These are phyloP conservation scores for Diaporthe ampelina DNA, from an alignment of 2,329 filamentous ascomycete species.

Conservation along the genomic window DNA sequence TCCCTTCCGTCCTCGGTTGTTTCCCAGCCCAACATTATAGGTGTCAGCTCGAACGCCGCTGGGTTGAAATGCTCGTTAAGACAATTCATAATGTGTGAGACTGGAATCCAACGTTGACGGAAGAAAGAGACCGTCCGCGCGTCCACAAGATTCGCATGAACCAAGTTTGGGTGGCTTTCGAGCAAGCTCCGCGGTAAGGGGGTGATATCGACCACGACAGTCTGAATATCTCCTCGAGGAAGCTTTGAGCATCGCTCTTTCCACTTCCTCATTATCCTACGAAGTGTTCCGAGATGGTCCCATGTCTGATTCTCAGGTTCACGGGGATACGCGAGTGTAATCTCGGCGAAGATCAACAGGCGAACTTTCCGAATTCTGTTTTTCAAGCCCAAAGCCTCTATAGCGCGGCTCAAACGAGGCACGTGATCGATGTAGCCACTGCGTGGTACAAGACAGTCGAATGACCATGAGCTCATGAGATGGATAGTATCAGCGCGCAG, in stretches of 20 bases:
- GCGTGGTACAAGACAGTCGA: neutral
- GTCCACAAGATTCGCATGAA: neutral
- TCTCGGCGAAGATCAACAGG: neutral
- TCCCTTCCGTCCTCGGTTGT: neutral
- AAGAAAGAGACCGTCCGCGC: neutral
- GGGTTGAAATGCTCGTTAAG: neutral
- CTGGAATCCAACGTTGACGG: neutral
- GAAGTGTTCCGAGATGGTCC: neutral
- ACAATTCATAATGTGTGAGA: neutral
- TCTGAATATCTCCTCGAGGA: neutral
- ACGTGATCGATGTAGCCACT: neutral
- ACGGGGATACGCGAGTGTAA: neutral
- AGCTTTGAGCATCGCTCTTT: neutral
- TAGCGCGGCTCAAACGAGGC: neutral
- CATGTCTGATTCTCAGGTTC: accelerated
- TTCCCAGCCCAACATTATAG: constrained; percentile 1
- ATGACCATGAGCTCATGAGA: neutral
- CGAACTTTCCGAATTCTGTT: neutral
- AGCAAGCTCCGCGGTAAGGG: neutral
- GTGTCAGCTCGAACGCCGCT: neutral
- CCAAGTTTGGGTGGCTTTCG: neutral
- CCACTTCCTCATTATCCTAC: neutral
- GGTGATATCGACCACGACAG: neutral
- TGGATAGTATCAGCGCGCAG: neutral
- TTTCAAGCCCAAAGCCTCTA: neutral